Evolutionary conservation across 2,329 filamentous ascomycete species (phyloP), one percentile per base, ranked within the genome.

Genomic region (Cladorrhinum sp.): DNA sequence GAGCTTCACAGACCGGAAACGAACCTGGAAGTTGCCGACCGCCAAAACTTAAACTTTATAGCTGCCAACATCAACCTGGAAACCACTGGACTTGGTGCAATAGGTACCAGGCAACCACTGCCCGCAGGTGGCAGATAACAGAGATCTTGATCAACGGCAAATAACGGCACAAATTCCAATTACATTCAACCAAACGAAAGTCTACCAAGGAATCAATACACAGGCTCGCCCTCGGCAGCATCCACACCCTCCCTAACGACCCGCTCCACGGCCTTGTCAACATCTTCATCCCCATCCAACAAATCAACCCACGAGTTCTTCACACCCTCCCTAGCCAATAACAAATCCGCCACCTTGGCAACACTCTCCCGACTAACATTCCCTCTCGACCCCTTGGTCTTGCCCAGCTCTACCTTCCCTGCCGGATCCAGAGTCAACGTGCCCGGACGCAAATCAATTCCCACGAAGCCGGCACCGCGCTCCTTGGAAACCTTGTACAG

Each of bases 361-460:
- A 90, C 86, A 67, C 83, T 80, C 58, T 80, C 83, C 6, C 87
- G 78, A 61, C 81, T 82, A 52, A 82, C 79, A 0, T 69, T 71
- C 12, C 79, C 79, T 36, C 64, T 67, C 8, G 74, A 64, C 2
- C 64, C 64, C n/a, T 70, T 69, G 2, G 76, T 79, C 72, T 76
- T 80, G 33, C 82, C 82, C 3, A 84, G 71, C 66, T 74, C 73
- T 7, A 84, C 75, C 53, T 73, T 74, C 7, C 78, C 79, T 0
- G 74, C 84, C 1, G 79, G 75, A 30, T 82, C 68, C 48, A 80
- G 73, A 4, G 77, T 80, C 66, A 87, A 71, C 0, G 66, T 65
- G 1, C 79, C 83, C 0, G 85, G 84, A 1, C 85, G 79, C 55
- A 88, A 74, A 68, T 77, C 73, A 66, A 87, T 80, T 59, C 76